Percentiles rank a stretch among this genome's conserved stretches.
Evolutionary conservation across 768 basidiomycete species (phyloP).

Genomic region (Lentinus brumalis): DNA sequence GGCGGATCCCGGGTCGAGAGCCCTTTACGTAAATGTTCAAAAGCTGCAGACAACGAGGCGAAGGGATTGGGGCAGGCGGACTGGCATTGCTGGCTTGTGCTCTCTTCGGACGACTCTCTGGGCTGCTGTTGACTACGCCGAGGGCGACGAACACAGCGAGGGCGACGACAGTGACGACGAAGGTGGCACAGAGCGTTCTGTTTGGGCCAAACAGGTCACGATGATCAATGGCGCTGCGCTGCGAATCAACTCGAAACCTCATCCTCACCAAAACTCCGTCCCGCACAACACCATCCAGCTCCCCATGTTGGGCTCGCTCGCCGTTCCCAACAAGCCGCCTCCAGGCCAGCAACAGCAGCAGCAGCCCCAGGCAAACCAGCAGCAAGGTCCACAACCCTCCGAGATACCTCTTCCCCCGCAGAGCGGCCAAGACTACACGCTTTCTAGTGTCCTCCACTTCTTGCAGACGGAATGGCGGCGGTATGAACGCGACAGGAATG

Average conservation of each 20-base stretch:
- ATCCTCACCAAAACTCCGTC: slow-evolving; percentile 25
- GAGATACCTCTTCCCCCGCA: slow-evolving; percentile 75
- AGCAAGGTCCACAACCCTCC: slow-evolving; percentile 56
- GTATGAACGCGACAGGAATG: slow-evolving; percentile 97
- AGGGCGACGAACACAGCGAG: not conserved
- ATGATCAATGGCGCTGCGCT: slow-evolving; percentile 29
- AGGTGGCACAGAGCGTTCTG: slow-evolving; percentile 12
- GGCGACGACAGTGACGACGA: not conserved
- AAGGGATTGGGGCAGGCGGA: slow-evolving; percentile 8
- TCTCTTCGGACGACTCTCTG: not conserved
- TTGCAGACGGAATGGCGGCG: slow-evolving; percentile 97
- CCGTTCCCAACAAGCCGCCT: slow-evolving; percentile 47
- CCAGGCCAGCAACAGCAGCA: slow-evolving; percentile 41
- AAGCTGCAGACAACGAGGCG: slow-evolving; percentile 21
- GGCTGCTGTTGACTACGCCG: slow-evolving; percentile 1
- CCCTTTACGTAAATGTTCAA: slow-evolving; percentile 18
- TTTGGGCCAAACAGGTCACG: slow-evolving; percentile 27
- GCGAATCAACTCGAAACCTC: slow-evolving; percentile 28
- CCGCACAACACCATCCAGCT: slow-evolving; percentile 42
- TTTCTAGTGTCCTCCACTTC: slow-evolving; percentile 94
- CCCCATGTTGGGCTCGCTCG: slow-evolving; percentile 77
- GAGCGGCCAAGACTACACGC: slow-evolving; percentile 89
- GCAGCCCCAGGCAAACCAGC: slow-evolving; percentile 49
- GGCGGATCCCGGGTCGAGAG: not conserved
- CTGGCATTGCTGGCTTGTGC: slow-evolving; percentile 3